A percentile compares a stretch with the other conserved stretches of the same genome.
Conservation (phyloP, 805 yeast species). For the Yarrowia bubula region DNA sequence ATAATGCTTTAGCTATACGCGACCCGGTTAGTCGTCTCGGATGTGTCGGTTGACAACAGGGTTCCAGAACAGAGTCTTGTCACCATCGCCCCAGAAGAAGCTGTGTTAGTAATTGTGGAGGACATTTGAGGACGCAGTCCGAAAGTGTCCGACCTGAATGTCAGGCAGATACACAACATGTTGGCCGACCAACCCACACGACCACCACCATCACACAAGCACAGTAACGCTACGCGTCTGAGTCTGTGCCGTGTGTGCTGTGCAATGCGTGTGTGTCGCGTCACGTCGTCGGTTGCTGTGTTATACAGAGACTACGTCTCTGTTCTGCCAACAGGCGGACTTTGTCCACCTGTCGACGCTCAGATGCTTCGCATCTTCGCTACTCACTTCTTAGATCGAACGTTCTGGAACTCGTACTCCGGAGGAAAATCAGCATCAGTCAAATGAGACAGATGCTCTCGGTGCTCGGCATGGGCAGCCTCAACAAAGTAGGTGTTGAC, state of each 20-base stretch:
- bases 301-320: neutral
- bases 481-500: slow-evolving; percentile 80
- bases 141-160: neutral
- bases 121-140: neutral
- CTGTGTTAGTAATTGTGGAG: slow-evolving; percentile 19
- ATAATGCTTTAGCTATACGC: slow-evolving; percentile 27
- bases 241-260: too few relatives aligned
- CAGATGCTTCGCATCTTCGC: neutral
- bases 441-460: slow-evolving; percentile 52
- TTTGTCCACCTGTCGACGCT: too few relatives aligned
- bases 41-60: slow-evolving; percentile 80
- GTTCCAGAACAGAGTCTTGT: slow-evolving; percentile 96
- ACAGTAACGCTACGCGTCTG: too few relatives aligned
- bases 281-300: neutral
- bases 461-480: slow-evolving; percentile 84
- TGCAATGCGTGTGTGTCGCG: too few relatives aligned
- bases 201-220: too few relatives aligned
- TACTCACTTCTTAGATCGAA: slow-evolving; percentile 62
- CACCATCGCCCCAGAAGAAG: slow-evolving; percentile 99
- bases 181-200: too few relatives aligned
- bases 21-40: slow-evolving; percentile 8
- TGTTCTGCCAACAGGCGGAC: neutral
- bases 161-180: neutral
- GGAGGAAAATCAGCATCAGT: slow-evolving; percentile 91
- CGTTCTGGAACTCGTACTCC: slow-evolving; percentile 87